phyloP scores from a whole-genome alignment of 2,329 filamentous ascomycete genomes.

The Venturia aucupariae region DNA sequence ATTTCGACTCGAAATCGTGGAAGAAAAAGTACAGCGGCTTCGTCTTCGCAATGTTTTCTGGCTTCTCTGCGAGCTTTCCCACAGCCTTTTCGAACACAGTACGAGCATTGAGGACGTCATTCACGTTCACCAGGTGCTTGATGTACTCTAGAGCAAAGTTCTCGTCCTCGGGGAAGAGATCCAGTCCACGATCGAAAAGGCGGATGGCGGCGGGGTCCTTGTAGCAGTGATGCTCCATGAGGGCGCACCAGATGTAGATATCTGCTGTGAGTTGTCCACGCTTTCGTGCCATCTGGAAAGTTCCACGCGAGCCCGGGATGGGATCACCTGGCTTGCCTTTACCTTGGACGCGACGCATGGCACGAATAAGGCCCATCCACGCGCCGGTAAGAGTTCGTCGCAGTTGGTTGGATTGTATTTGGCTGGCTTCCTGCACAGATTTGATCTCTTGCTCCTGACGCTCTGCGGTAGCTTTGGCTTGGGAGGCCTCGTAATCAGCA shows the following conservation, averaged over 20 bases:
- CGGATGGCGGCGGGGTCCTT: slow-evolving; percentile 86
- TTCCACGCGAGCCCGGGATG: slow-evolving; percentile 65
- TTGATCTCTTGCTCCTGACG: slow-evolving; percentile 46
- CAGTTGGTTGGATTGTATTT: slow-evolving; percentile 63
- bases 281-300: slow-evolving; percentile 82
- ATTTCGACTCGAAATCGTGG: slow-evolving; percentile 90
- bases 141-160: slow-evolving; percentile 91
- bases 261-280: slow-evolving; percentile 85
- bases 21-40: slow-evolving; percentile 86
- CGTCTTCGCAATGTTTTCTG: slow-evolving; percentile 63
- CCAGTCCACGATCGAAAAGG: slow-evolving; percentile 91
- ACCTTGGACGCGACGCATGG: slow-evolving; percentile 89
- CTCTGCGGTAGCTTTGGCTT: slow-evolving; percentile 38
- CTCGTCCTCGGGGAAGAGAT: slow-evolving; percentile 89
- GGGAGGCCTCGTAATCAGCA: slow-evolving; percentile 28
- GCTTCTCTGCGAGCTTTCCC: slow-evolving; percentile 67
- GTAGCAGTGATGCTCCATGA: slow-evolving; percentile 93
- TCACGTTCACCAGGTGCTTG: slow-evolving; percentile 65
- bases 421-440: slow-evolving; percentile 54
- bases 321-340: slow-evolving; percentile 53
- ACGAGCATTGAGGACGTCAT: slow-evolving; percentile 60
- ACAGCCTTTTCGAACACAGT: slow-evolving; percentile 95
- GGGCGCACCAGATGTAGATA: slow-evolving; percentile 85
- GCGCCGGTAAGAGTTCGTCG: slow-evolving; percentile 82
- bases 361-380: slow-evolving; percentile 90